Base-by-base conservation (phyloP, 345 rosid genomes). In the Anacardium occidentale region DNA sequence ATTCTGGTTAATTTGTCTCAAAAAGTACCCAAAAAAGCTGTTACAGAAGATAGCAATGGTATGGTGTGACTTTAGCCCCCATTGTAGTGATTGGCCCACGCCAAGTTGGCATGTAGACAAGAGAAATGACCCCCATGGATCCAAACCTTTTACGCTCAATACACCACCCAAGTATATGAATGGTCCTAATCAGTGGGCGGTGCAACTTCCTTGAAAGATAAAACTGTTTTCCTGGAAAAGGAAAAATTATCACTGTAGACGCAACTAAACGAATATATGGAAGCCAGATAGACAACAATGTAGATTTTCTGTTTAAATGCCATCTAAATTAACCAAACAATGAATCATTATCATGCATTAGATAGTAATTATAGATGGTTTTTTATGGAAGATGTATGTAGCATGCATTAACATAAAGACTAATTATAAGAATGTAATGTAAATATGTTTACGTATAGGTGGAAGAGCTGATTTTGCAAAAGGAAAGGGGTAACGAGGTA, bases 401-500 rank as follows among this genome's bases (percentile, higher is more conserved):
- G 20, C 50, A 53, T 32, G 9, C 40, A 51, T 21, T 15, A 58
- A 42, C 71, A 25, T 11, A 21, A 64, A 60, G 74, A 64, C 25
- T 62, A n/a, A n/a, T n/a, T n/a, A 61, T 3, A 2, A 62, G 10
- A 21, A 70, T 24, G 34, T 24, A 21, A 18, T 9, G 37, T 1
- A 17, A 17, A 17, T 26, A 25, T 32, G 10, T 9, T 34, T 58
- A 26, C 0, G 59, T 9, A 11, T 4, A 18, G 12, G 54, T 40
- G n/a, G 63, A 78, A 51, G 66, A 66, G 37, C 15, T 24, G 3
- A 71, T 71, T 48, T 62, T 71, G 55, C 52, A 64, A 57, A 45
- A 34, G 42, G 22, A 18, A 13, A 73, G 69, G 86, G 82, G 70
- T 77, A 76, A 75, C 73, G 37, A 40, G 62, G 80, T 85, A 81